A percentile compares a stretch with the other conserved stretches of the same genome.
phyloP scores from a whole-genome alignment of 352 stramenopile genomes.

The Aphanomyces cochlioides region DNA sequence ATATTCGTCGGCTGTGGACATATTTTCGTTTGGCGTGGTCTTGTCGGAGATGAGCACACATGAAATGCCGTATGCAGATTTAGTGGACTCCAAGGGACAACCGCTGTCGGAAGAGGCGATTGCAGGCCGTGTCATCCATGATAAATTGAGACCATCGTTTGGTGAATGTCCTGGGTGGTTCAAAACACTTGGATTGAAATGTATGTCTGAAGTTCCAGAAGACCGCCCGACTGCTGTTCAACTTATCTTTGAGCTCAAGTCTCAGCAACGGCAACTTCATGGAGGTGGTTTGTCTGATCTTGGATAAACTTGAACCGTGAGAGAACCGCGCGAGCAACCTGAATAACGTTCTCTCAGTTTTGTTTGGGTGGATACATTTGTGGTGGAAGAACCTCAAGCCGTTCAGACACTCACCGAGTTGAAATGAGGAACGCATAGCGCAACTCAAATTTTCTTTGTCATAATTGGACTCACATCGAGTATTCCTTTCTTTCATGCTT shows the following conservation, averaged over 20 bases:
- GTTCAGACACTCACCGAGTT: no score
- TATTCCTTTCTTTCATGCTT: no score
- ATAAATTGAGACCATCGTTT: constrained; percentile 1
- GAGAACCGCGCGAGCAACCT: no score
- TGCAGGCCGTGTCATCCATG: background rate
- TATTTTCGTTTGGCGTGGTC: constrained; percentile 21
- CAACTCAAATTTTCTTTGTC: no score
- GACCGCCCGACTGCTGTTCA: background rate
- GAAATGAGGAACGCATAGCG: no score
- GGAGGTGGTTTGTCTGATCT: no score
- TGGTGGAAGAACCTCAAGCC: no score
- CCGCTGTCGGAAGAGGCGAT: background rate
- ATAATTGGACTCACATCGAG: no score
- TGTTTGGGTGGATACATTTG: no score
- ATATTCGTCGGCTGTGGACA: constrained; percentile 14
- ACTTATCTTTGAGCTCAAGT: background rate
- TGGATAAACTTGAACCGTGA: no score
- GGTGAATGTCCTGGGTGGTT: background rate
- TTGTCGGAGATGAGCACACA: constrained; percentile 12
- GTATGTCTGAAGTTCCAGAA: background rate
- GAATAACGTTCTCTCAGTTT: no score
- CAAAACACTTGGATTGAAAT: background rate
- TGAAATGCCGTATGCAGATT: background rate
- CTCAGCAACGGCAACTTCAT: background rate
- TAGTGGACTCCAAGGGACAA: background rate